phyloP scores from a whole-genome alignment of 345 rosid species.

The Rhodamnia rubescens region DNA sequence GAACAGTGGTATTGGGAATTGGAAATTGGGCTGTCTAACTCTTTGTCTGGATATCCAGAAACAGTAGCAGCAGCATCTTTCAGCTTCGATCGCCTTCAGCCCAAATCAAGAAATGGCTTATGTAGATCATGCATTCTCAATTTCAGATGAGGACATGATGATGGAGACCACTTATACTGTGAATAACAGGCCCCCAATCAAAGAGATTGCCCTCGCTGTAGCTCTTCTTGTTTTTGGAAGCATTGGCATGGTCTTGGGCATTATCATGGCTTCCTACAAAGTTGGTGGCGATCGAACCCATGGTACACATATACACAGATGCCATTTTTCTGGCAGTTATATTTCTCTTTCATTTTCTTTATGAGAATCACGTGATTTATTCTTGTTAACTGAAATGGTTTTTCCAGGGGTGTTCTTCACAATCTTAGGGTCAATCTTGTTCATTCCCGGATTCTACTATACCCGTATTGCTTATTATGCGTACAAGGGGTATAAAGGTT shows the following conservation, averaged over 20 bases:
- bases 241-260: constrained; percentile 55
- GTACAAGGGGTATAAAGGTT: constrained; percentile 92
- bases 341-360: neutral
- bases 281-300: constrained; percentile 89
- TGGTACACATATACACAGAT: constrained; percentile 20
- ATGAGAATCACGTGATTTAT: neutral
- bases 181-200: constrained; percentile 78
- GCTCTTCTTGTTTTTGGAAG: constrained; percentile 85
- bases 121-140: constrained; percentile 94
- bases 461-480: constrained; percentile 93
- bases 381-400: neutral
- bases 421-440: constrained; percentile 66
- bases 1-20: neutral
- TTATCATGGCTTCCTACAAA: constrained; percentile 57
- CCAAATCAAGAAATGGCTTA: constrained; percentile 51
- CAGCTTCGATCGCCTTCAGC: neutral
- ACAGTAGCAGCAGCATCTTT: neutral
- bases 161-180: constrained; percentile 52
- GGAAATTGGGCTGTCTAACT: neutral
- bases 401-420: constrained; percentile 79
- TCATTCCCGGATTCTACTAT: constrained; percentile 89
- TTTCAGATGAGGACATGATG: constrained; percentile 88
- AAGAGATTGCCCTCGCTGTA: constrained; percentile 86
- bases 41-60: neutral
- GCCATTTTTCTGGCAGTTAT: constrained; percentile 11